Evolutionary conservation across 805 yeast species (phyloP).

Genomic region (Candida patagonica): DNA sequence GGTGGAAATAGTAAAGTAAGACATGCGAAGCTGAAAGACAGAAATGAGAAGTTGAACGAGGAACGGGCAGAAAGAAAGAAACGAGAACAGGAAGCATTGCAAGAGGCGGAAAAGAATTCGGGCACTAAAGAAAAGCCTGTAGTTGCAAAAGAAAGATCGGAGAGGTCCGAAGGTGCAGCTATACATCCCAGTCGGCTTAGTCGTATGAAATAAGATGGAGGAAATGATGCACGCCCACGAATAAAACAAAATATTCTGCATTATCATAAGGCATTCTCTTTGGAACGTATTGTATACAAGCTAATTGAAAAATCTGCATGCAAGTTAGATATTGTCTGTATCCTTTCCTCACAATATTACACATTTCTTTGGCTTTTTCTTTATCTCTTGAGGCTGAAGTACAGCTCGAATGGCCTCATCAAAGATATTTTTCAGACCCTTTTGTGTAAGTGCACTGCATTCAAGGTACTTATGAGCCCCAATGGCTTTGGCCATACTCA

Average conservation of each 20-base stretch:
- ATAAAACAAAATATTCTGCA: no score
- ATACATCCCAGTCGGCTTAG: slow-evolving; percentile 2
- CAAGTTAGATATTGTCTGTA: no score
- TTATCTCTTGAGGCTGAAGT: slow-evolving; percentile 35
- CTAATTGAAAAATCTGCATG: background rate
- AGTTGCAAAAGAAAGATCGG: background rate
- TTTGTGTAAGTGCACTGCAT: slow-evolving; percentile 85
- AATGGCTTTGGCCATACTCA: slow-evolving; percentile 55
- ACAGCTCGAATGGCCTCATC: slow-evolving; percentile 70
- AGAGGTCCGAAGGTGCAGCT: background rate
- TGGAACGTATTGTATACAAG: no score
- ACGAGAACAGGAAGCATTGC: slow-evolving; percentile 30
- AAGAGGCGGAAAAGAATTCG: slow-evolving; percentile 10
- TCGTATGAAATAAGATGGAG: background rate
- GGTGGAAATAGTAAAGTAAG: slow-evolving; percentile 76
- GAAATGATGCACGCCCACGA: background rate
- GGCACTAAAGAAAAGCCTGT: slow-evolving; percentile 5
- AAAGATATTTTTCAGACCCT: slow-evolving; percentile 76
- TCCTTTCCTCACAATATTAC: slow-evolving; percentile 34
- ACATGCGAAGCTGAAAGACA: slow-evolving; percentile 57
- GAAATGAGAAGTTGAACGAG: slow-evolving; percentile 64
- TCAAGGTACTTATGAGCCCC: slow-evolving; percentile 71
- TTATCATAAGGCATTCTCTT: no score
- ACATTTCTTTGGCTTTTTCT: slow-evolving; percentile 41
- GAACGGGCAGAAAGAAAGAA: slow-evolving; percentile 58